phyloP scores from a whole-genome alignment of 2,329 filamentous ascomycete species.

The Diaporthe amygdali region DNA sequence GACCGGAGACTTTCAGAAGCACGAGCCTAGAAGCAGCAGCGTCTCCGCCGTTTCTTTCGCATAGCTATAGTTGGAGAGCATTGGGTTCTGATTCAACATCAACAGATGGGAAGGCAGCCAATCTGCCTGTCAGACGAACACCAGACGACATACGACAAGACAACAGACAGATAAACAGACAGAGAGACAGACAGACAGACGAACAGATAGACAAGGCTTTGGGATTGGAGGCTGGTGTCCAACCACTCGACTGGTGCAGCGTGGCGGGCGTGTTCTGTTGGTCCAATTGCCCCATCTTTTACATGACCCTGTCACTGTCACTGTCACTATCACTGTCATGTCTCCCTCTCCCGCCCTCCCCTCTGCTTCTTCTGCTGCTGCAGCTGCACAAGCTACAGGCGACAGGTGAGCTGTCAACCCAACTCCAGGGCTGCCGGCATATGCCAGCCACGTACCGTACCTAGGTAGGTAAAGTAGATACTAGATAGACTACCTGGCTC shows the following conservation, averaged over 20 bases:
- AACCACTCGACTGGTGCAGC: neutral
- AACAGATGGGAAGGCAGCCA: too few species aligned
- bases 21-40: too few species aligned
- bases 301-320: neutral
- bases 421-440: slow-evolving; percentile 12
- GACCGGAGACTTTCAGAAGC: neutral
- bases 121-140: neutral
- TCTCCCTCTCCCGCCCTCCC: neutral
- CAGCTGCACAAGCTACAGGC: slow-evolving; percentile 3
- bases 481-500: neutral
- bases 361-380: slow-evolving; percentile 1
- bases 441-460: slow-evolving; percentile 1
- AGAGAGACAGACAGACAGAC: neutral
- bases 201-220: neutral
- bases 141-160: neutral
- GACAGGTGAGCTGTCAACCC: slow-evolving; percentile 13
- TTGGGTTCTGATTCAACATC: too few species aligned
- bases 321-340: neutral
- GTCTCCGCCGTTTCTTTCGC: too few species aligned
- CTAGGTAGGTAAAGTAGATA: neutral
- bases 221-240: neutral
- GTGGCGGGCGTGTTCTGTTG: neutral
- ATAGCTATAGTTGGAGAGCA: too few species aligned
- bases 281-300: neutral
- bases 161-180: too few species aligned